phyloP scores from a whole-genome alignment of 805 yeast species.

The Suhomyces sp. region DNA sequence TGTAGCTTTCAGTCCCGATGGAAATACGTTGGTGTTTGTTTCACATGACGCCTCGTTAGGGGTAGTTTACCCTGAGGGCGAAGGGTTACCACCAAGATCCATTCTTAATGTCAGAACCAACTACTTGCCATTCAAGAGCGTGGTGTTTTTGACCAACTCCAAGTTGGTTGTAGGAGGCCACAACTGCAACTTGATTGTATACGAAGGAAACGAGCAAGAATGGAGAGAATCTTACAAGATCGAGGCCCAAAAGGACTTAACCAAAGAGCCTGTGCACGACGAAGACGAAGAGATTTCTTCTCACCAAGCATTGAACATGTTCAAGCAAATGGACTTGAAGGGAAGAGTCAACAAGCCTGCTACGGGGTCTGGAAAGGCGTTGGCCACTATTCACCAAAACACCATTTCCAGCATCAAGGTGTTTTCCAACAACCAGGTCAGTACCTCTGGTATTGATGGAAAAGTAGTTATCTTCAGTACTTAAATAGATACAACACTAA shows the following conservation, averaged over 20 bases:
- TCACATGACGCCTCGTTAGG: constrained; percentile 85
- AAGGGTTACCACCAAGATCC: constrained; percentile 57
- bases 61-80: constrained; percentile 75
- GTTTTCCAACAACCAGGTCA: constrained; percentile 45
- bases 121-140: constrained; percentile 75
- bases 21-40: constrained; percentile 74
- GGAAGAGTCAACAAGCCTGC: constrained; percentile 60
- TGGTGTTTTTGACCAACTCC: constrained; percentile 64
- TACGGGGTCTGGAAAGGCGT: constrained; percentile 33
- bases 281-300: constrained; percentile 58
- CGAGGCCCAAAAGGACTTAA: constrained; percentile 48
- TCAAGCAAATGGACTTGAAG: constrained; percentile 91
- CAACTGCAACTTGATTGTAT: constrained; percentile 86
- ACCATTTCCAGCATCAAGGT: constrained; percentile 68
- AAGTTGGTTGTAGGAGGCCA: constrained; percentile 86
- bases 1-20: constrained; percentile 78
- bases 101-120: constrained; percentile 59
- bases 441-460: constrained; percentile 86
- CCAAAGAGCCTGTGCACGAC: constrained; percentile 41
- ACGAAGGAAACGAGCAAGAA: constrained; percentile 60
- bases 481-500: neutral
- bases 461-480: constrained; percentile 70
- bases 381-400: constrained; percentile 86
- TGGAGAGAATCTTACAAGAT: constrained; percentile 60
- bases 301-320: constrained; percentile 85